Base-by-base conservation (phyloP, 2,329 filamentous ascomycete species). In the Cytospora leucostoma region DNA sequence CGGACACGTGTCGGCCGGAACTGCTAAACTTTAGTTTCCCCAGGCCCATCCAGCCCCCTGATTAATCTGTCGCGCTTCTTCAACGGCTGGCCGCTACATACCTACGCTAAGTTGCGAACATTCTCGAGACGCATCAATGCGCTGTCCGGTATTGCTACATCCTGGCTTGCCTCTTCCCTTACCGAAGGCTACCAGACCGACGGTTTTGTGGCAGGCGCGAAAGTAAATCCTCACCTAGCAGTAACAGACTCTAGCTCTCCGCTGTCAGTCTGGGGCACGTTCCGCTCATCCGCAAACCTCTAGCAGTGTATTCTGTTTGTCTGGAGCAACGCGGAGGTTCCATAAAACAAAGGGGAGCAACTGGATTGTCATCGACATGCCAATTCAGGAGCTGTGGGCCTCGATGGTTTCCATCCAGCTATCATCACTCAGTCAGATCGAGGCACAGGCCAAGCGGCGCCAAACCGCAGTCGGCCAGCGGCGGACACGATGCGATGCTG, bases 1-100 rank as follows among this genome's bases (percentile, higher is more conserved):
- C 59, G 59, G 59, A 44, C 59, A 61, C 59, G 59, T 61, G 59
- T 61, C 40, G 33, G 38, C 59, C 54, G 59, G 59, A 55, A 38
- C 59, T 53, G 53, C 32, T 49, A 34, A 55, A 54, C 54, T 38
- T 55, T 55, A 61, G 59, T 61, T 56, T 55, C 59, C 51, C 59
- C 59, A 61, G 59, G 59, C 51, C 59, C 59, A 38, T 53, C 51
- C 59, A 61, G 59, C 59, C 59, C 59, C 51, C 54, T 27, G 51
- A 55, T 37, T 61, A 61, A 61, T 61, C n/a, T 61, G 21, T 15
- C n/a, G 37, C 51, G 4, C 17, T 19, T 61, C 51, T 15, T 55
- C 59, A 55, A 49, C 59, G 58, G 50, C 58, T 60, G 12, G n/a
- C 44, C 44, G 44, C 44, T 47, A 19, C 8, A 2, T 37, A 19